These are phyloP conservation scores for Suhomyces panamericanus DNA, from an alignment of 1,139 yeast species.

Conservation along the genomic window DNA sequence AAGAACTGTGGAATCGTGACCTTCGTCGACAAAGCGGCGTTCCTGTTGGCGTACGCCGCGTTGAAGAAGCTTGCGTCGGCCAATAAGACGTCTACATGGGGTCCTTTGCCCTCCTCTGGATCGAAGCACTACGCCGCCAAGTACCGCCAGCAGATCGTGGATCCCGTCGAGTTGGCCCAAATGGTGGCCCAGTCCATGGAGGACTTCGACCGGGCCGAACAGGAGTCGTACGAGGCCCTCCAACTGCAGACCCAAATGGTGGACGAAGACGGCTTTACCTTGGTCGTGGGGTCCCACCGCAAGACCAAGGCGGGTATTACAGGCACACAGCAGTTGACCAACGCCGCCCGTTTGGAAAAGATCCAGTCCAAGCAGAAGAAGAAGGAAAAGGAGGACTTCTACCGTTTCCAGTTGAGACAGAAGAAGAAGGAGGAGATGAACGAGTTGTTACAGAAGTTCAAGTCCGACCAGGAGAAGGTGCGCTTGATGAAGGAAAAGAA, in stretches of 20 bases:
- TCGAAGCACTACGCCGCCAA: conserved; percentile 31
- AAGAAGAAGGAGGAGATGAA: conserved; percentile 91
- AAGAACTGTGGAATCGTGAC: conserved; percentile 71
- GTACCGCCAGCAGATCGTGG: conserved; percentile 38
- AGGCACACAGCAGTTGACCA: conserved; percentile 53
- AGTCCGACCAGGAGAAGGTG: conserved; percentile 86
- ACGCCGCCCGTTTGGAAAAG: conserved; percentile 44
- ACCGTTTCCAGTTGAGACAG: conserved; percentile 94
- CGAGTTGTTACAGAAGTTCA: conserved; percentile 77
- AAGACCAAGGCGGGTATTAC: conserved; percentile 71
- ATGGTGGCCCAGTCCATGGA: conserved; percentile 60
- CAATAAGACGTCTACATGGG: conserved; percentile 30
- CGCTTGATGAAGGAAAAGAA: conserved; percentile 75
- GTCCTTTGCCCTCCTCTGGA: conserved; percentile 19
- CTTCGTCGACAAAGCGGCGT: conserved; percentile 74
- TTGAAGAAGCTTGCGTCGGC: conserved; percentile 49
- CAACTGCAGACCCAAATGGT: conserved; percentile 58
- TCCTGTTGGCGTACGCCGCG: conserved; percentile 62
- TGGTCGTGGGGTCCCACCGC: conserved; percentile 84
- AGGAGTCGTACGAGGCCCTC: conserved; percentile 59
- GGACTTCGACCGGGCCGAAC: conserved; percentile 73
- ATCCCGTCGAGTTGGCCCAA: conserved; percentile 47
- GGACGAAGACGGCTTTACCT: conserved; percentile 92
- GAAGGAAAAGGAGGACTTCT: conserved; percentile 89
- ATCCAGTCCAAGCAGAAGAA: conserved; percentile 59